Base-by-base conservation (phyloP, 176 grass and related monocot species). In the Alopecurus myosuroides region DNA sequence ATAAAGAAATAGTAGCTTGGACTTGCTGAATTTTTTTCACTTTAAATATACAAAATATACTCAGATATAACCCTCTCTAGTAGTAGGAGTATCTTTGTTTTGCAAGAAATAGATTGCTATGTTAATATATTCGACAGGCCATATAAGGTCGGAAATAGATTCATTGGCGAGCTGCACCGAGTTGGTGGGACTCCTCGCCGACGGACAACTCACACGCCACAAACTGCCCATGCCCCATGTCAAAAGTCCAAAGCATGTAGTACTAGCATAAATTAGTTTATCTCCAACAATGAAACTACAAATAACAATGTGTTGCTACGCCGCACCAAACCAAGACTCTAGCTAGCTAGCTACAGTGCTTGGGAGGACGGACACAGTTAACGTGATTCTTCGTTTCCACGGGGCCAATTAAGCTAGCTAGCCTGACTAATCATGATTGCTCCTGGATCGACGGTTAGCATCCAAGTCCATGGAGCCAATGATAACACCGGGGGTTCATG, bases 171-270 rank as follows among this genome's bases (percentile, higher is more conserved):
- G 60, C 70, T 15, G 23, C 55, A 30, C 39, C 11, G 8, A 77
- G 61, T 86, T 74, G 28, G 52, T 86, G 78, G 78, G 34, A 77
- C 50, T 40, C 71, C 78, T 82, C 78, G 52, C 39, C 88, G 11
- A 69, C 42, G 19, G 50, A 44, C 50, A 61, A 6, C 9, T 2
- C 37, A 28, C 45, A 23, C 41, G 18, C 37, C 41, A 29, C 44
- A 56, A 46, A 33, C 55, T n/a, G 22, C 45, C 39, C 39, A 74
- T 78, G 73, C 40, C 19, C 39, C 48, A 11, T 28, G 37, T 55
- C 20, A 15, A 79, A 76, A 74, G 84, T 82, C 52, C 48, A 46
- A 17, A 42, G 49, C 72, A 71, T 72, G 83, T 64, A 65, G 14
- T 9, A 45, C n/a, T n/a, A n/a, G n/a, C n/a, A n/a, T 72, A 72